These are phyloP conservation scores for Metarhizium brunneum DNA, from an alignment of 2,329 filamentous ascomycete genomes.

Conservation along the genomic window DNA sequence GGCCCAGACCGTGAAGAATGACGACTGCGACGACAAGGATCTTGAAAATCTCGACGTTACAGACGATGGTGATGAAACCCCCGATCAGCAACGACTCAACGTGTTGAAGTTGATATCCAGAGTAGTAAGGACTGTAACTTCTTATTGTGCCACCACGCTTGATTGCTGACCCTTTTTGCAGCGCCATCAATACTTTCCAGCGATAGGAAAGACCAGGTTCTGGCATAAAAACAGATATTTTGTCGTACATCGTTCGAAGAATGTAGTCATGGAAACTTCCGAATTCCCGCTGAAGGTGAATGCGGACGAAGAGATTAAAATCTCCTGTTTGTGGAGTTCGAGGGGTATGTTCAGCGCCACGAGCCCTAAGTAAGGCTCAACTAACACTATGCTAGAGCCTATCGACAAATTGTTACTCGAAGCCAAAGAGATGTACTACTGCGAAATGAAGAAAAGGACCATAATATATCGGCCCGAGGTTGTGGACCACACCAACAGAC, in stretches of 20 bases:
- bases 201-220: constrained; percentile 42
- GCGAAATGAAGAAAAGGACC: constrained; percentile 45
- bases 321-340: constrained; percentile 45
- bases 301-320: constrained; percentile 36
- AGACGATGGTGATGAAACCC: constrained; percentile 28
- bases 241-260: constrained; percentile 34
- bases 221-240: constrained; percentile 46
- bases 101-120: constrained; percentile 44
- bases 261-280: constrained; percentile 26
- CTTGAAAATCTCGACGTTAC: constrained; percentile 27
- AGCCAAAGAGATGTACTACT: constrained; percentile 42
- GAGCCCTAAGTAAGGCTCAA: neutral
- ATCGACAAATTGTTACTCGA: constrained; percentile 47
- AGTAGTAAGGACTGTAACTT: neutral
- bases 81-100: constrained; percentile 39
- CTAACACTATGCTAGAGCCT: constrained; percentile 26
- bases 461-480: constrained; percentile 45
- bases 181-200: constrained; percentile 44
- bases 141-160: neutral
- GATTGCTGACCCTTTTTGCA: constrained; percentile 9
- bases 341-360: constrained; percentile 12
- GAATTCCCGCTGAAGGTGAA: constrained; percentile 35
- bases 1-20: constrained; percentile 45
- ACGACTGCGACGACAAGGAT: constrained; percentile 46
- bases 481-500: constrained; percentile 35